Evolutionary conservation across 2,329 filamentous ascomycete species (phyloP), one percentile per base, ranked within the genome.

Genomic region (Rhynchosporium graminicola): DNA sequence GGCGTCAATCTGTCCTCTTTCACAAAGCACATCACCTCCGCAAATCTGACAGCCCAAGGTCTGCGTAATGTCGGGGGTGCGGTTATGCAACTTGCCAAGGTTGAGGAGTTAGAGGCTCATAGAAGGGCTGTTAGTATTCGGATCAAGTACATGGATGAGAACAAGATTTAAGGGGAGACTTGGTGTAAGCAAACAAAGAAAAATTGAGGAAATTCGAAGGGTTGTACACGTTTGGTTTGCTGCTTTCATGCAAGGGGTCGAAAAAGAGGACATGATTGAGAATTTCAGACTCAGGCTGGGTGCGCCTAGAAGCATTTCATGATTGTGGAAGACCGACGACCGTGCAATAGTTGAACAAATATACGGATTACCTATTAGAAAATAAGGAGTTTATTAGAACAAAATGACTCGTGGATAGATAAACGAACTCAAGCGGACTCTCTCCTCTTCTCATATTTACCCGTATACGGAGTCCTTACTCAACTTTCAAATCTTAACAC

Each of bases 11-110:
- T 99, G 5, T 92, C 86, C 38, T 98, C 94, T 2, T 99, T 97
- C 78, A 85, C 97, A 76, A 99, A 99, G 80, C 92, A 98, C 81
- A 97, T 99, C 73, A 99, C 95, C 43, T 95, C 91, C 79, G 92
- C 92, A 0, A 91, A 96, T 76, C 82, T 99, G 65, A 96, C 92
- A 0, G 85, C 87, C 20, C 84, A 97, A 71, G 95, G 95, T 28
- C 80, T 99, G 65, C 83, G 84, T 70, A 95, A 96, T 71, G 90
- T 99, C 2, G 92, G 94, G 40, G 80, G 82, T 59, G 92, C 95
- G 4, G 95, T 99, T 58, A 97, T 98, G 92, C 90, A 94, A 76
- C 82, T 99, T 54, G 95, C 95, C 29, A 90, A 91, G 73, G 93
- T 98, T 2, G 95, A 99, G 77, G 91, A 96, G 74, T 80, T 99